These are phyloP conservation scores for Candida mattraensis DNA, from an alignment of 805 yeast species.

Conservation along the genomic window DNA sequence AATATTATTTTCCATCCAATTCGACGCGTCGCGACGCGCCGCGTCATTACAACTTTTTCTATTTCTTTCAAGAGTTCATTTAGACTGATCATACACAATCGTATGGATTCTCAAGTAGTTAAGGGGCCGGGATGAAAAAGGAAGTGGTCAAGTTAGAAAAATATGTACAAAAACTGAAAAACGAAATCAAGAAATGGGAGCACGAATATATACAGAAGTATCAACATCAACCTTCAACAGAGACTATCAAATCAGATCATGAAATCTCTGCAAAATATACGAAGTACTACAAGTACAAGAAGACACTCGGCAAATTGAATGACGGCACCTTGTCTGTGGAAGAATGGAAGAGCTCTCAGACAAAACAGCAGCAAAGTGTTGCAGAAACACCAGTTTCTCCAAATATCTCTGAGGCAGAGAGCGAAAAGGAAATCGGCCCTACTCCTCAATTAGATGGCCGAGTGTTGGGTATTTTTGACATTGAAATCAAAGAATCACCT, in stretches of 20 bases:
- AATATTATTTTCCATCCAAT: no score
- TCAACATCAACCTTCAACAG: slow-evolving; percentile 39
- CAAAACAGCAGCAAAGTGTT: slow-evolving; percentile 1
- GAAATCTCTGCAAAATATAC: slow-evolving; percentile 36
- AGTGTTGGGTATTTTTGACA: slow-evolving; percentile 71
- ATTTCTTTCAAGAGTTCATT: no score
- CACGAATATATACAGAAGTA: slow-evolving; percentile 36
- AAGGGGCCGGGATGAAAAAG: slow-evolving; percentile 5
- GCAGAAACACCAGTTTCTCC: slow-evolving; percentile 3
- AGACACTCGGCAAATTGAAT: slow-evolving; percentile 15
- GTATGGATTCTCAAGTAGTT: not conserved
- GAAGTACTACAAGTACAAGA: slow-evolving; percentile 32
- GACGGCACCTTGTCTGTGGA: slow-evolving; percentile 16
- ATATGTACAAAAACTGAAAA: slow-evolving; percentile 32
- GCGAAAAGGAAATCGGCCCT: slow-evolving; percentile 62
- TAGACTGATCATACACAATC: no score
- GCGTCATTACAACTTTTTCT: no score
- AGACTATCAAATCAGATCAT: slow-evolving; percentile 45
- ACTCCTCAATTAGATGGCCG: slow-evolving; percentile 85
- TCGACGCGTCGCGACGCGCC: slow-evolving; percentile 10
- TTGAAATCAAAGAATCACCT: slow-evolving; percentile 29
- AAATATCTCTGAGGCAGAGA: slow-evolving; percentile 11
- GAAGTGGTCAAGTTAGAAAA: slow-evolving; percentile 19
- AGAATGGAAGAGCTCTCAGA: slow-evolving; percentile 13
- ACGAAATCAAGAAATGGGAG: slow-evolving; percentile 58